A percentile compares a stretch with the other conserved stretches of the same genome.
Evolutionary conservation across 208 protist genomes (phyloP).

Genomic region (Porcisia hertigi): DNA sequence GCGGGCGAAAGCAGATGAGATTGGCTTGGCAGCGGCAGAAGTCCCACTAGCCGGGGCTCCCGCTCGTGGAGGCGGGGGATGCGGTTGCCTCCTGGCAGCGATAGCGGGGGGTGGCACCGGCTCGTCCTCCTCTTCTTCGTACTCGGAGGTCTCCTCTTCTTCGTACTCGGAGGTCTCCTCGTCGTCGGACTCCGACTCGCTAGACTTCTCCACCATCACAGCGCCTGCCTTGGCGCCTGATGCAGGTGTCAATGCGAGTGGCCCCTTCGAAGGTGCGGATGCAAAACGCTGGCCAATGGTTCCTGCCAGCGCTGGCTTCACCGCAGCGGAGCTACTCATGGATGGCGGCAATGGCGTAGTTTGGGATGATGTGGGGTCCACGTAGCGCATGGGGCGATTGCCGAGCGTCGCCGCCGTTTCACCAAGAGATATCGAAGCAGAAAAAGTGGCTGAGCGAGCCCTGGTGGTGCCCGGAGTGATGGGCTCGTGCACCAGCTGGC

Average conservation of each 20-base stretch:
- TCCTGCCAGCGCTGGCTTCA: not conserved
- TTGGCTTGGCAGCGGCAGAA: not conserved
- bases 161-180: conserved; percentile 19
- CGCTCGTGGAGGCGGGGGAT: not conserved
- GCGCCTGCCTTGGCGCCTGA: not conserved
- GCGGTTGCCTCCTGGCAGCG: not conserved
- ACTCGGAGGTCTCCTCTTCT: conserved; percentile 12
- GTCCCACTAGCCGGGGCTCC: not conserved
- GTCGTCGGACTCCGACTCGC: conserved; percentile 20
- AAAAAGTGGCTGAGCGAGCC: not conserved
- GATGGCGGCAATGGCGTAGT: not conserved
- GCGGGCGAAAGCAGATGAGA: not conserved
- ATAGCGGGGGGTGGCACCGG: not conserved
- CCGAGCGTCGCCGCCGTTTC: not conserved
- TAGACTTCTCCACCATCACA: conserved; percentile 9
- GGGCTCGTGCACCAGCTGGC: not conserved
- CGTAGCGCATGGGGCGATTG: not conserved
- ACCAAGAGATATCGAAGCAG: not conserved
- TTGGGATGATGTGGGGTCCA: not conserved
- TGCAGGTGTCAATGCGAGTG: not conserved
- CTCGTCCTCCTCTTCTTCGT: conserved; percentile 15
- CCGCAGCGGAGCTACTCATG: not conserved
- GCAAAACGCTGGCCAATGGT: not conserved
- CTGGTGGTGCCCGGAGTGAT: not conserved
- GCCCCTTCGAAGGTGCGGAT: not conserved